Percentiles rank a stretch among this genome's conserved stretches.
Evolutionary conservation across 1,139 yeast genomes (phyloP).

Genomic region (Kurtzmaniella quercitrusa): DNA sequence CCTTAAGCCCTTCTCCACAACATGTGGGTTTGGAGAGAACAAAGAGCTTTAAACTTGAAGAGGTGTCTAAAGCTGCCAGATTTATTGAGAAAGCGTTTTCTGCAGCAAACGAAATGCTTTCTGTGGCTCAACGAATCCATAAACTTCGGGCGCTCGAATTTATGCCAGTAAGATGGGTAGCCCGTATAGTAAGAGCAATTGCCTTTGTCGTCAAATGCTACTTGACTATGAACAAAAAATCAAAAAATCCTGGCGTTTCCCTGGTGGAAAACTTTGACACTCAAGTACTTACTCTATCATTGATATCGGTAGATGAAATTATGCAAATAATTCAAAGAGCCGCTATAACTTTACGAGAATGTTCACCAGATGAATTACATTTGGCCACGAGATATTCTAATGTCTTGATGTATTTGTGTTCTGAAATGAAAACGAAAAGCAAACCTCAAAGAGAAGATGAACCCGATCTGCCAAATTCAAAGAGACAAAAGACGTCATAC

Average conservation of each 20-base stretch:
- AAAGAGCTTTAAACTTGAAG: constrained; percentile 52
- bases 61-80: constrained; percentile 67
- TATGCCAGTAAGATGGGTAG: constrained; percentile 91
- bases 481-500: constrained; percentile 2
- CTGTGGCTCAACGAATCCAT: constrained; percentile 70
- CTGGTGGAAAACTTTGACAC: constrained; percentile 39
- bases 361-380: constrained; percentile 88
- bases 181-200: constrained; percentile 83
- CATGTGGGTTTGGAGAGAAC: constrained; percentile 16
- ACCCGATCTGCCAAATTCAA: background rate
- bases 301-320: constrained; percentile 69
- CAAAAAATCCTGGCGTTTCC: constrained; percentile 12
- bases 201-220: constrained; percentile 88
- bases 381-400: constrained; percentile 78
- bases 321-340: constrained; percentile 65
- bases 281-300: constrained; percentile 56
- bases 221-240: constrained; percentile 44
- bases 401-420: constrained; percentile 71
- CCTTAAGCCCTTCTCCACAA: constrained; percentile 51
- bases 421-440: constrained; percentile 58
- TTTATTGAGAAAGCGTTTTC: constrained; percentile 79
- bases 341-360: constrained; percentile 71
- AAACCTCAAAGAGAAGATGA: constrained; percentile 11
- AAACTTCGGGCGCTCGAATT: constrained; percentile 58
- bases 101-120: constrained; percentile 78